Conservation (phyloP, 148 eudicot genomes). For the Salicornia ramosissima region DNA sequence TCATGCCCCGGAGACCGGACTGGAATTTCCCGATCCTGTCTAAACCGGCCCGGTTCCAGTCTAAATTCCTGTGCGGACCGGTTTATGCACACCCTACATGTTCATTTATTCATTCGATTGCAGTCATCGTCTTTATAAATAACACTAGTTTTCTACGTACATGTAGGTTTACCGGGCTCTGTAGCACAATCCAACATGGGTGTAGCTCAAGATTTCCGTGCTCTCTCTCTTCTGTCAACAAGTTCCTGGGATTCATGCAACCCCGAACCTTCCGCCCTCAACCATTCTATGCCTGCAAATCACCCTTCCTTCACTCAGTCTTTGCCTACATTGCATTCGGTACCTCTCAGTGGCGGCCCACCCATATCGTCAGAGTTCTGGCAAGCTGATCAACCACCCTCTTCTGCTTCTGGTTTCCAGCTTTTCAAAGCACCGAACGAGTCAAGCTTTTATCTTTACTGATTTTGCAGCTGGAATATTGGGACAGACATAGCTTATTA, state of each 20-base stretch:
- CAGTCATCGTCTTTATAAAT: neutral
- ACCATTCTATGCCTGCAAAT: constrained; percentile 30
- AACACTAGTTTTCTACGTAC: neutral
- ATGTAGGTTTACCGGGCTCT: constrained; percentile 43
- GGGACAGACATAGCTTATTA: neutral
- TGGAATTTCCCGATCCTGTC: too few species aligned
- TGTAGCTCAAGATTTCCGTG: constrained; percentile 59
- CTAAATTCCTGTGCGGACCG: too few species aligned
- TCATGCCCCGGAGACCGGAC: too few species aligned
- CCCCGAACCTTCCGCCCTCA: constrained; percentile 29
- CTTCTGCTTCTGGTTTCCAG: constrained; percentile 34
- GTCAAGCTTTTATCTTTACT: constrained; percentile 42
- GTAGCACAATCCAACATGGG: constrained; percentile 40
- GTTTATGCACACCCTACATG: too few species aligned
- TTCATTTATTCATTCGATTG: too few species aligned
- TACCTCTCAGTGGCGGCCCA: constrained; percentile 32
- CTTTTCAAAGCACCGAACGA: constrained; percentile 52
- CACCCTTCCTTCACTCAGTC: constrained; percentile 22
- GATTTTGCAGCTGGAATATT: neutral
- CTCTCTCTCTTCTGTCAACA: constrained; percentile 99
- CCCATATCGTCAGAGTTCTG: constrained; percentile 45
- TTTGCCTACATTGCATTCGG: constrained; percentile 29
- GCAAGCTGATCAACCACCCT: constrained; percentile 34
- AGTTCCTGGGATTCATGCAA: constrained; percentile 46
- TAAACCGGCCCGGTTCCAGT: too few species aligned